Conservation (phyloP, 306 rosid genomes). For the Prunus mira region DNA sequence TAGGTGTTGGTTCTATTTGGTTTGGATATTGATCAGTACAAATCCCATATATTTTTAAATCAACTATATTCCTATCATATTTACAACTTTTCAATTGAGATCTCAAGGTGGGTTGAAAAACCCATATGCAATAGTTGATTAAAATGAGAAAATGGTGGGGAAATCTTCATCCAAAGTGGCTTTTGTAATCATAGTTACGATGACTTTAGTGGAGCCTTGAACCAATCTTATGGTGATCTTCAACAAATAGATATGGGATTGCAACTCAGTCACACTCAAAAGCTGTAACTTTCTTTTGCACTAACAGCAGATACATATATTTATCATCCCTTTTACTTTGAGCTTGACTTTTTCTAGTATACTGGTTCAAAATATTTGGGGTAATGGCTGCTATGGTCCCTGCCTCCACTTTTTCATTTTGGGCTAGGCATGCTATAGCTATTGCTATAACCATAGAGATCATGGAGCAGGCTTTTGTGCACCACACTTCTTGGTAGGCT, state of each 20-base stretch:
- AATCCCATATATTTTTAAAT: background rate
- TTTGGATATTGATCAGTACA: background rate
- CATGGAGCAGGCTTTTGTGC: background rate
- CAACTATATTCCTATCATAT: background rate
- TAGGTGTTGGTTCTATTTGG: background rate
- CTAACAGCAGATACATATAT: background rate
- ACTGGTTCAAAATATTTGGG: background rate
- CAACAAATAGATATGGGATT: background rate
- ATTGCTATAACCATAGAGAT: background rate
- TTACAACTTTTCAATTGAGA: background rate
- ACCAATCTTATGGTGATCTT: background rate
- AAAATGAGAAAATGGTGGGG: background rate
- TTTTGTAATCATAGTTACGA: background rate
- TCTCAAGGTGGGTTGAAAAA: background rate
- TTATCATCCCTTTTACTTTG: background rate
- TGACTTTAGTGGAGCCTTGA: background rate
- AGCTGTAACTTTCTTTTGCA: background rate
- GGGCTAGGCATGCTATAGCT: background rate
- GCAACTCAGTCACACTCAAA: background rate
- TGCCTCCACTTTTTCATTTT: background rate
- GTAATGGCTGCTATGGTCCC: background rate
- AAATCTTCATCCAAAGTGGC: background rate
- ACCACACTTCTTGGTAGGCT: conserved; percentile 12
- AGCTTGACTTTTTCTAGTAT: background rate
- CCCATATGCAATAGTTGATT: background rate